A percentile compares a stretch with the other conserved stretches of the same genome.
Conservation (phyloP, 2,329 filamentous ascomycete genomes). For the Hypomyces rosellus region DNA sequence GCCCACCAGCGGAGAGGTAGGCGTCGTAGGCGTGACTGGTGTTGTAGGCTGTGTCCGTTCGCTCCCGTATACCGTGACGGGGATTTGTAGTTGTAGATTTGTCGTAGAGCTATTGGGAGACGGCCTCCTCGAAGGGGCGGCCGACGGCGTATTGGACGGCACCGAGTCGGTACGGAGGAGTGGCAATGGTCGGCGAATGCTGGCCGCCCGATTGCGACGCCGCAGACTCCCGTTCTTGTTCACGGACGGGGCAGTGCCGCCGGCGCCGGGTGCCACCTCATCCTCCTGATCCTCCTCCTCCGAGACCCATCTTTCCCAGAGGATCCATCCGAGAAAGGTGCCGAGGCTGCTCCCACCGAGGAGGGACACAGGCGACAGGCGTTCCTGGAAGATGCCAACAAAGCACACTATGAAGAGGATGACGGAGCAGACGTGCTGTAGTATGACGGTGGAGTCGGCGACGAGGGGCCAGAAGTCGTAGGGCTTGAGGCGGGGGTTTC, state of each 20-base stretch:
- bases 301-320: slow-evolving; percentile 89
- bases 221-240: slow-evolving; percentile 29
- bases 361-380: slow-evolving; percentile 83
- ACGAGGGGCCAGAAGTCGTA: slow-evolving; percentile 99
- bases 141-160: slow-evolving; percentile 19
- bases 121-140: slow-evolving; percentile 18
- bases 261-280: slow-evolving; percentile 28
- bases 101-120: slow-evolving; percentile 42
- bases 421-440: slow-evolving; percentile 93
- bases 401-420: slow-evolving; percentile 94
- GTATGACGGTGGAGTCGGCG: slow-evolving; percentile 89
- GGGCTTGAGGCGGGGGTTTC: slow-evolving; percentile 85
- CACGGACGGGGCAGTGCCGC: slow-evolving; percentile 30
- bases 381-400: slow-evolving; percentile 77
- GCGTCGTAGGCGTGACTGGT: slow-evolving; percentile 11
- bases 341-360: slow-evolving; percentile 77
- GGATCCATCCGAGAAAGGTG: slow-evolving; percentile 79
- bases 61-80: background rate
- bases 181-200: slow-evolving; percentile 29
- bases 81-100: slow-evolving; percentile 27
- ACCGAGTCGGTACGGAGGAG: slow-evolving; percentile 23
- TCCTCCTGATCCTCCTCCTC: slow-evolving; percentile 53
- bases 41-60: slow-evolving; percentile 13
- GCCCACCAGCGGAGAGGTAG: slow-evolving; percentile 9
- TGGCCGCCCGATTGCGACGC: slow-evolving; percentile 30